Evolutionary conservation across 495 filamentous ascomycete species (phyloP), one percentile per base, ranked within the genome.

Genomic region (Cenococcum geophilum): DNA sequence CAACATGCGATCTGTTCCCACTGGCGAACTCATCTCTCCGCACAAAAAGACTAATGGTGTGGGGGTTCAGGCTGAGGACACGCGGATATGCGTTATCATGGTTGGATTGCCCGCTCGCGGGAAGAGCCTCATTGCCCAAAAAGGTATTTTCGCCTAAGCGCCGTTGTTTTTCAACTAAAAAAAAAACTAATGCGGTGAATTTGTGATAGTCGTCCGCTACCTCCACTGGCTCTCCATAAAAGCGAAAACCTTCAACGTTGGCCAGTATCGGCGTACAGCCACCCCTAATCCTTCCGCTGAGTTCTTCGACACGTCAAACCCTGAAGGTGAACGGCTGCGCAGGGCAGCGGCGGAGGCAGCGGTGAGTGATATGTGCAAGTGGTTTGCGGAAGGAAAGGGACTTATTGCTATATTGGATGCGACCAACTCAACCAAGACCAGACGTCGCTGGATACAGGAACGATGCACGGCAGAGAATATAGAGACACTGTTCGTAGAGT

Each of bases 41-140:
- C 62, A 57, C 55, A 72, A 65, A 61, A 78, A 72, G 64, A 77
- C 80, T 78, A 82, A 82, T 64, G 71, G 77, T 21, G 67, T 78
- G n/a, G 75, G 74, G 54, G 71, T 78, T 20, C 85, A 95, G 89
- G 89, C 88, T 63, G 93, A 97, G 77, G 90, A 96, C 68, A 91
- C 89, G 34, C 88, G 87, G 70, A 95, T 98, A 73, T 96, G 91
- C 69, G 92, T 98, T n/a, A 89, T 97, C 57, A 97, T 98, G 93
- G 93, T 98, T 51, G 93, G 93, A 45, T 78, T 98, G 62, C 93
- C 93, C 43, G 93, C 93, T 58, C 81, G 93, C 56, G 93, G 93
- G 70, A 98, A 98, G 80, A 93, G 88, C 75, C 85, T 96, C 68
- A 97, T 98, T 69, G 92, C 93, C 37, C 89, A 93, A 68, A 97